These are phyloP conservation scores for Alternaria atra DNA, from an alignment of 2,329 filamentous ascomycete species.

Conservation along the genomic window DNA sequence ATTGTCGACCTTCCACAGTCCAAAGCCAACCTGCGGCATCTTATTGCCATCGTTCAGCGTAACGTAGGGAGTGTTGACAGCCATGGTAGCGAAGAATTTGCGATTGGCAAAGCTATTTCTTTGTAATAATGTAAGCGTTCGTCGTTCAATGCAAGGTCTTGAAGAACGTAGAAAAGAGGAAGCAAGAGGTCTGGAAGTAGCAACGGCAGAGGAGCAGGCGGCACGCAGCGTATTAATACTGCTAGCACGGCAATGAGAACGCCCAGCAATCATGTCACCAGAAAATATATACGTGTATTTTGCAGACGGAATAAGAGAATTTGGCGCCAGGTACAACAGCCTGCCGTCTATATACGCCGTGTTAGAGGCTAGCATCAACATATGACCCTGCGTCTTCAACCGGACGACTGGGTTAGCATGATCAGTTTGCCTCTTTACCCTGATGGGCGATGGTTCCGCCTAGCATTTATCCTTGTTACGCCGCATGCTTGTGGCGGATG, in stretches of 20 bases:
- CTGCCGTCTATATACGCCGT: slow-evolving; percentile 33
- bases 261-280: slow-evolving; percentile 30
- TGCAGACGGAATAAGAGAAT: slow-evolving; percentile 25
- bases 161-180: slow-evolving; percentile 14
- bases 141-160: slow-evolving; percentile 14
- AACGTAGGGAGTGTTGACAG: slow-evolving; percentile 39
- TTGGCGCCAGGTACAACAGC: slow-evolving; percentile 22
- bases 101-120: slow-evolving; percentile 15
- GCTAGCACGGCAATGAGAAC: slow-evolving; percentile 22
- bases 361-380: slow-evolving; percentile 29
- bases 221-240: slow-evolving; percentile 36
- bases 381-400: slow-evolving; percentile 36
- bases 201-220: slow-evolving; percentile 20
- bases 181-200: slow-evolving; percentile 15
- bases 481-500: slow-evolving; percentile 14
- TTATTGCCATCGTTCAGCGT: slow-evolving; percentile 49
- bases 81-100: slow-evolving; percentile 36
- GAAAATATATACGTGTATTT: slow-evolving; percentile 7
- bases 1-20: slow-evolving; percentile 49
- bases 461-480: slow-evolving; percentile 31
- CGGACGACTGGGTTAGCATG: slow-evolving; percentile 24
- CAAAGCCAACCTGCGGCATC: slow-evolving; percentile 49
- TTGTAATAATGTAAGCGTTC: slow-evolving; percentile 10
- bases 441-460: slow-evolving; percentile 24
- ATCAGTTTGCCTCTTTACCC: slow-evolving; percentile 23